These are phyloP conservation scores for Halenospora varia DNA, from an alignment of 495 filamentous ascomycete species.

Conservation along the genomic window DNA sequence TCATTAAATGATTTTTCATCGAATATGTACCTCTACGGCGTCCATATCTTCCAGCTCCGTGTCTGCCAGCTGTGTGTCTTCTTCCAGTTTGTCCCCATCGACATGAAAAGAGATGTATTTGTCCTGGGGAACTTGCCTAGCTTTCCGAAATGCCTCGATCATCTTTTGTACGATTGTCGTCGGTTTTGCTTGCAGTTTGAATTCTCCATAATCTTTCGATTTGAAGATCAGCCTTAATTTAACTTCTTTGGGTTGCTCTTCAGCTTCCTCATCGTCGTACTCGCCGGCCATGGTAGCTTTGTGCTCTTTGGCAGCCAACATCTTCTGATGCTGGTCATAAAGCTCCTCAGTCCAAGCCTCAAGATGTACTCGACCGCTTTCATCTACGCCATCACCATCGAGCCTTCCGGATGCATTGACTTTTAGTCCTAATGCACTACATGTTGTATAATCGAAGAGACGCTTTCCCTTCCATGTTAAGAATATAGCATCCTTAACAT, in stretches of 20 bases:
- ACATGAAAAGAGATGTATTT: conserved; percentile 62
- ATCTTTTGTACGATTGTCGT: conserved; percentile 35
- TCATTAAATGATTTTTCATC: neutral
- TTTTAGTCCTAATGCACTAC: conserved; percentile 58
- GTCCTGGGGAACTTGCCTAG: conserved; percentile 31
- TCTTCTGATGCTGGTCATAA: conserved; percentile 43
- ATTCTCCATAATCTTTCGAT: conserved; percentile 33
- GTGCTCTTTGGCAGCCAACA: conserved; percentile 33
- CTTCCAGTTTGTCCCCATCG: conserved; percentile 73
- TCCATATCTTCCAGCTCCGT: conserved; percentile 80
- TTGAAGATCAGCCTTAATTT: conserved; percentile 53
- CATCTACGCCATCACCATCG: conserved; percentile 32
- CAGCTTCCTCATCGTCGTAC: conserved; percentile 16
- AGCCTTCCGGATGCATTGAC: conserved; percentile 36
- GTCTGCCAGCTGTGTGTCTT: conserved; percentile 55
- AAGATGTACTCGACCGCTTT: conserved; percentile 50
- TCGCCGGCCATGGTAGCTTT: neutral
- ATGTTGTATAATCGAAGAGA: conserved; percentile 69
- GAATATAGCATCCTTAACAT: conserved; percentile 51
- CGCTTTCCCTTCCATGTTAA: conserved; percentile 75
- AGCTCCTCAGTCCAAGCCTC: conserved; percentile 68
- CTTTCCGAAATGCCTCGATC: conserved; percentile 32
- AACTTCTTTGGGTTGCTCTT: conserved; percentile 24
- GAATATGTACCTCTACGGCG: conserved; percentile 60
- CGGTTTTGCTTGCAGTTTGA: conserved; percentile 34